These are phyloP conservation scores for Microbotryum violaceum DNA, from an alignment of 1,284 basidiomycete genomes.

Conservation along the genomic window DNA sequence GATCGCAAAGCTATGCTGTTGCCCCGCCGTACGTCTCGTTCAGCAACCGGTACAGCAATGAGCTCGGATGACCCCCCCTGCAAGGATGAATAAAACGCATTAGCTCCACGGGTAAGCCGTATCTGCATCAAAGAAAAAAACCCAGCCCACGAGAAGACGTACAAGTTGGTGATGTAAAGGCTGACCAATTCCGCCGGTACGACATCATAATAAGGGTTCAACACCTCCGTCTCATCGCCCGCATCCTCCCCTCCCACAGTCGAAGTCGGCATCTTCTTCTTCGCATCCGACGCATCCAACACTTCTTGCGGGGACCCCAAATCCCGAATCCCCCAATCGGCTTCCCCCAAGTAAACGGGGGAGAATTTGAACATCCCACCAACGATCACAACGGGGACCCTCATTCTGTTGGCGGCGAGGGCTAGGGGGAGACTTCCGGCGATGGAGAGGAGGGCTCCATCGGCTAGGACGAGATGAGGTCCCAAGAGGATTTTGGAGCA, in stretches of 20 bases:
- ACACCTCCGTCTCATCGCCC: slow-evolving; percentile 45
- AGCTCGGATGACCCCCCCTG: slow-evolving; percentile 32
- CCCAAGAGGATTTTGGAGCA: slow-evolving; percentile 94
- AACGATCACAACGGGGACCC: slow-evolving; percentile 87
- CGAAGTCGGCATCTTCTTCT: neutral
- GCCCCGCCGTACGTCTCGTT: slow-evolving; percentile 30
- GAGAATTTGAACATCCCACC: slow-evolving; percentile 95
- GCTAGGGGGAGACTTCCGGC: slow-evolving; percentile 76
- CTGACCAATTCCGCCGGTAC: slow-evolving; percentile 84
- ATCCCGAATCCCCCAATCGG: slow-evolving; percentile 70
- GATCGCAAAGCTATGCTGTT: neutral
- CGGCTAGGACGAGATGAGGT: slow-evolving; percentile 80
- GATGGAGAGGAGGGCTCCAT: slow-evolving; percentile 87
- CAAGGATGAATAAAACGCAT: neutral
- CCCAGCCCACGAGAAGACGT: neutral
- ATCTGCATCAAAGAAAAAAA: neutral
- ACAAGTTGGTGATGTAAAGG: slow-evolving; percentile 80
- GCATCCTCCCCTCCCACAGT: slow-evolving; percentile 31
- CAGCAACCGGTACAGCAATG: slow-evolving; percentile 24
- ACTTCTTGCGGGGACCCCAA: slow-evolving; percentile 79
- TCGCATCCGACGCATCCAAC: slow-evolving; percentile 43
- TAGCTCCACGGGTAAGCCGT: neutral
- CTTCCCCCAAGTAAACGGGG: slow-evolving; percentile 85
- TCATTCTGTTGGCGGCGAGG: slow-evolving; percentile 82
- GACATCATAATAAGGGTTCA: slow-evolving; percentile 82